Percentiles rank a stretch among this genome's conserved stretches.
phyloP scores from a whole-genome alignment of 257 asterid species.

The Nicotiana sylvestris region DNA sequence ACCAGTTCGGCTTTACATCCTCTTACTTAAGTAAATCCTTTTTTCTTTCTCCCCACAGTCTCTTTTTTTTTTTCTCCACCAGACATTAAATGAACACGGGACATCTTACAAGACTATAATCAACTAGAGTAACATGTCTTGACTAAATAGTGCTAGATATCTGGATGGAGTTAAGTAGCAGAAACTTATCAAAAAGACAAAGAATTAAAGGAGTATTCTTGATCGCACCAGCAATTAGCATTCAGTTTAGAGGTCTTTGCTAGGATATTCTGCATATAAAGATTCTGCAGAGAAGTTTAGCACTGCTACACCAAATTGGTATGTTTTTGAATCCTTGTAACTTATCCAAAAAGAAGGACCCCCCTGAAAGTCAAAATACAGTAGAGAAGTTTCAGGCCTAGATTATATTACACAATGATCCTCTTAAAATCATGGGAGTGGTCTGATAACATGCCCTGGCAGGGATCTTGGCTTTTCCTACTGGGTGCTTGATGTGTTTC shows the following conservation, averaged over 20 bases:
- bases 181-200: neutral
- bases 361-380: neutral
- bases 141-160: neutral
- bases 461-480: conserved; percentile 81
- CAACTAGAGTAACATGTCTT: neutral
- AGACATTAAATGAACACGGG: neutral
- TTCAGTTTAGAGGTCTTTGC: neutral
- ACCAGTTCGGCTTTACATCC: neutral
- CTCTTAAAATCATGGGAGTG: conserved; percentile 21
- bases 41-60: neutral
- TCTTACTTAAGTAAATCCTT: neutral
- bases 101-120: neutral
- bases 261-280: neutral
- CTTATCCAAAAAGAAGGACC: neutral
- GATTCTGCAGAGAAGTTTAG: neutral
- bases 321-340: neutral
- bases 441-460: conserved; percentile 98
- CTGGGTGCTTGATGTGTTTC: conserved; percentile 51
- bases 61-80: neutral
- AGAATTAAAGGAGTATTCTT: neutral
- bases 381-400: neutral
- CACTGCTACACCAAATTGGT: neutral
- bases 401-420: neutral
- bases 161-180: neutral
- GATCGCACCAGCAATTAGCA: neutral